Evolutionary conservation across 2,329 filamentous ascomycete species (phyloP), one percentile per base, ranked within the genome.

Genomic region (Calonectria pseudoreteaudii): DNA sequence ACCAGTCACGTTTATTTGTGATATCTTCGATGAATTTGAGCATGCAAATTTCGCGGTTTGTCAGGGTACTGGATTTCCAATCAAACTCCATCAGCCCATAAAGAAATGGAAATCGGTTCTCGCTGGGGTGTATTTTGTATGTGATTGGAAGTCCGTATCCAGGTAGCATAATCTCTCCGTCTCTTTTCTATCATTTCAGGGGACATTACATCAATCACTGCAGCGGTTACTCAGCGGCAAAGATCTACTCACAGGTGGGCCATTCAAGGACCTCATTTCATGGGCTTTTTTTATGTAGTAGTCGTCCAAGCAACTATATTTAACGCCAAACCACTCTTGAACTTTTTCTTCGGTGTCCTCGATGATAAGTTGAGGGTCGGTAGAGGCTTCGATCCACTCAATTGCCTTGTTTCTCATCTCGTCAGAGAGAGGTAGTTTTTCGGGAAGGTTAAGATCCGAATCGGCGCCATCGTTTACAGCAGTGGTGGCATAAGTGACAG

Each of bases 1-100:
- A 82, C 79, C 80, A 83, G 7, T 82, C 75, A 18, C 79, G 77
- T 52, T 81, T 81, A 56, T 83, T 79, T 38, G 80, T 81, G 4
- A 82, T 38, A 10, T 80, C 77, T 26, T 83, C 80, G 1, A 83
- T 67, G 6, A 80, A 64, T 28, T 77, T 76, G 10, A 83, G 76
- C 80, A 83, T 83, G 71, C 79, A 82, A 2, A 78, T 58, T 38
- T 83, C 81, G 0, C 81, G 79, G 28, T 79, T 77, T 13, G 77
- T 60, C 0, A 82, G 72, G 0, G 78, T 81, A 5, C 34, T 28
- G 1, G 80, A 78, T 13, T 30, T 44, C 78, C 79, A 82, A 49
- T 70, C 75, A 16, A 26, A 14, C 0, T 28, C 2, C 2, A 2
- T 23, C 14, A 62, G 14, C 13, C 56, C 56, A 26, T 62, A 62